Evolutionary conservation across 129 eudicot genomes (phyloP).

Genomic region (Dittrichia graveolens): DNA sequence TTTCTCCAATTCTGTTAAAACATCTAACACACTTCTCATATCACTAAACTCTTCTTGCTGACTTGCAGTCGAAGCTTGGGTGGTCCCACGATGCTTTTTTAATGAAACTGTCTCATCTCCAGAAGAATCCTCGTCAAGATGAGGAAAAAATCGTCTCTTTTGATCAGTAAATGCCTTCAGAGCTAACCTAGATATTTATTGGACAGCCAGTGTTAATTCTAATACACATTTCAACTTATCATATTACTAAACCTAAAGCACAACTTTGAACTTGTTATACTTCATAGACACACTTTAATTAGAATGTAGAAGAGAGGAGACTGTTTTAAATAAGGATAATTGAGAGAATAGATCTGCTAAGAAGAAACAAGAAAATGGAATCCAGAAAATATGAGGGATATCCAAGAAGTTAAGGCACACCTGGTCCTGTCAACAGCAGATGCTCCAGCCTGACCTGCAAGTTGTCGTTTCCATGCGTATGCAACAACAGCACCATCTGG

Average conservation of each 20-base stretch:
- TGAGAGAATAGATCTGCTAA: not conserved
- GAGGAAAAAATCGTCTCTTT: slow-evolving; percentile 79
- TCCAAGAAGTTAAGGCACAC: slow-evolving; percentile 34
- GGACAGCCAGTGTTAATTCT: not conserved
- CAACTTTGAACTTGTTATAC: too few species aligned
- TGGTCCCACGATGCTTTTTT: slow-evolving; percentile 65
- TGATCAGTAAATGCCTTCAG: slow-evolving; percentile 94
- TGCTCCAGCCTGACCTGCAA: slow-evolving; percentile 99
- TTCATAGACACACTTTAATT: not conserved
- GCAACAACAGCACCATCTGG: slow-evolving; percentile 99
- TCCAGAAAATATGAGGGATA: slow-evolving; percentile 1
- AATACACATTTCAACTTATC: not conserved
- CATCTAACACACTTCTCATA: slow-evolving; percentile 57
- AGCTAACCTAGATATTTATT: slow-evolving; percentile 61
- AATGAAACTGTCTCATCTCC: slow-evolving; percentile 37
- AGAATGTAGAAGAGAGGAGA: not conserved
- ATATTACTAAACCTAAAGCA: too few species aligned
- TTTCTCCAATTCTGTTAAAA: slow-evolving; percentile 59
- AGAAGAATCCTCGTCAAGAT: slow-evolving; percentile 56
- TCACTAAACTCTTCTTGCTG: slow-evolving; percentile 60
- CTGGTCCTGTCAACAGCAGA: slow-evolving; percentile 99
- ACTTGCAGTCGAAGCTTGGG: slow-evolving; percentile 37
- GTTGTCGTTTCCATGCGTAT: slow-evolving; percentile 99
- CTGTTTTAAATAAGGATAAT: not conserved
- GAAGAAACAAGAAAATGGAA: not conserved